Percentiles rank a stretch among this genome's conserved stretches.
Evolutionary conservation across 768 basidiomycete species (phyloP).

Genomic region (Leccinum sublutescens): DNA sequence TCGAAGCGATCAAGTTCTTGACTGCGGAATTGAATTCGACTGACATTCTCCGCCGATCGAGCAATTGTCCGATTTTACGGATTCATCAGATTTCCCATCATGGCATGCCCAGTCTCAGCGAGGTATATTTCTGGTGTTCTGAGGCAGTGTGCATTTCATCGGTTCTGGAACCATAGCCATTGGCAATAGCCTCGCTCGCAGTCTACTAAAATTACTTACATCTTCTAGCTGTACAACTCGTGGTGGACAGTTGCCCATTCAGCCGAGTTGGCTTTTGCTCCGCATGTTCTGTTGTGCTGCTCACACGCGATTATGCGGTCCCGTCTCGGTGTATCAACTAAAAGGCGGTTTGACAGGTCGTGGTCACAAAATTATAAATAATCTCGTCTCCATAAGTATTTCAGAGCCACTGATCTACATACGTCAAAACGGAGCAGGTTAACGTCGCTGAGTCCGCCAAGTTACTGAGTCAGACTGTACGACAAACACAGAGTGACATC

Average conservation of each 20-base stretch:
- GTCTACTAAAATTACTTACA: neutral
- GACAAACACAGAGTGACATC: neutral
- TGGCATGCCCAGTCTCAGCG: neutral
- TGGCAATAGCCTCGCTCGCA: neutral
- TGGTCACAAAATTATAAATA: neutral
- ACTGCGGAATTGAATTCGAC: neutral
- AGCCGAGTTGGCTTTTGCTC: neutral
- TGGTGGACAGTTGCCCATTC: neutral
- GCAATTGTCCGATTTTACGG: neutral
- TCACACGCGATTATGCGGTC: slow-evolving; percentile 8
- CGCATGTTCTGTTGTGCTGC: neutral
- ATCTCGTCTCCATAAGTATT: neutral
- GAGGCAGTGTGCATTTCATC: slow-evolving; percentile 1
- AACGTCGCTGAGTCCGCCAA: neutral
- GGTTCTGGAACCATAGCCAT: neutral
- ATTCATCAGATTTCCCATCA: neutral
- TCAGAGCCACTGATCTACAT: neutral
- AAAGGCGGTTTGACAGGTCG: slow-evolving; percentile 1
- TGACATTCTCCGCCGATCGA: slow-evolving; percentile 15
- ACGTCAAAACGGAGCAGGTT: neutral
- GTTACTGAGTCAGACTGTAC: neutral
- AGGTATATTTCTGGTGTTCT: slow-evolving; percentile 1
- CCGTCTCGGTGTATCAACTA: slow-evolving; percentile 14
- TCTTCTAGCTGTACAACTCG: neutral
- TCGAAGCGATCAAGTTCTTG: slow-evolving; percentile 10